A percentile compares a stretch with the other conserved stretches of the same genome.
phyloP scores from a whole-genome alignment of 1,284 basidiomycete genomes.

The Cutaneotrichosporon cutaneum region DNA sequence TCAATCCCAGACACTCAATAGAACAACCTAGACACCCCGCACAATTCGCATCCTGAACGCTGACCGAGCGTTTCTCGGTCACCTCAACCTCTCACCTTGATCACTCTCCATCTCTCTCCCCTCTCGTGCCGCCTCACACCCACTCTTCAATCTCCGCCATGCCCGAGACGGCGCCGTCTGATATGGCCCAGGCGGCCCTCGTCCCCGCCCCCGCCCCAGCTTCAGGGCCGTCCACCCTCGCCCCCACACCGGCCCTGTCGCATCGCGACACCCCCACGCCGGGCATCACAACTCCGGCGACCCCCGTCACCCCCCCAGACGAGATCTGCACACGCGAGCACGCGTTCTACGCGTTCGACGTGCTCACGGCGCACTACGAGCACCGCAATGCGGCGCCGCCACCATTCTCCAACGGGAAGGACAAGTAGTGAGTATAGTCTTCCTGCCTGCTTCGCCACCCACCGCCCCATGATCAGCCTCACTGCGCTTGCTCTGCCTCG shows the following conservation, averaged over 20 bases:
- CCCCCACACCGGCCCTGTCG: slow-evolving; percentile 10
- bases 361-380: slow-evolving; percentile 51
- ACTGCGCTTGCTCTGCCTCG: neutral
- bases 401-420: slow-evolving; percentile 35
- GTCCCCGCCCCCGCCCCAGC: neutral
- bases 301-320: slow-evolving; percentile 19
- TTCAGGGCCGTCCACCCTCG: neutral
- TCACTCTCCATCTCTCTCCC: neutral
- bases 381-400: slow-evolving; percentile 18
- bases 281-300: slow-evolving; percentile 19
- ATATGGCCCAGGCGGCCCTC: too few species aligned
- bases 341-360: slow-evolving; percentile 57
- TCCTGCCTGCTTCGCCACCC: too few species aligned
- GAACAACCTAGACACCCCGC: slow-evolving; percentile 1
- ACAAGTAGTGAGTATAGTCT: slow-evolving; percentile 42
- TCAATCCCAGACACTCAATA: neutral
- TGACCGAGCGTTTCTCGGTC: too few species aligned
- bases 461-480: neutral
- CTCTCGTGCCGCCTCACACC: neutral
- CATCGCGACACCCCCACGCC: slow-evolving; percentile 18
- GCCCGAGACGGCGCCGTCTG: neutral
- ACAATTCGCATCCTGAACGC: too few species aligned
- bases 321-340: slow-evolving; percentile 48
- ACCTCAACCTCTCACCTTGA: neutral
- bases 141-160: neutral